A percentile compares a stretch with the other conserved stretches of the same genome.
phyloP scores from a whole-genome alignment of 139 green algal genomes.

The Micractinium conductrix region DNA sequence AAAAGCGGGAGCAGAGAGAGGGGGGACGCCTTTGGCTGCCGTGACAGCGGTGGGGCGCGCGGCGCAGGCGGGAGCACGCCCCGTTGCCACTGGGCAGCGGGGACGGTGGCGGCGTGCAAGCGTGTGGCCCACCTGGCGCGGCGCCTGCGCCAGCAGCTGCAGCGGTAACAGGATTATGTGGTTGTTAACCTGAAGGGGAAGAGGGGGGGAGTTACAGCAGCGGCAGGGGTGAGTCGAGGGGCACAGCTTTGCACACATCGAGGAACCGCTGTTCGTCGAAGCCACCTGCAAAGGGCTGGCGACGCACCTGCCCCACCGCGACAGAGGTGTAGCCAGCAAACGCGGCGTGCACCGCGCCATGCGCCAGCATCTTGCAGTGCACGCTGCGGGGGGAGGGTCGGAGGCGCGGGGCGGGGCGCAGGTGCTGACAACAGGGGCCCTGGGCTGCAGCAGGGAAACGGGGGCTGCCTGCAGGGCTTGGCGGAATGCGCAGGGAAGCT shows the following conservation, averaged over 20 bases:
- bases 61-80: neutral
- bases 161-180: constrained; percentile 22
- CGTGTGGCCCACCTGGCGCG: neutral
- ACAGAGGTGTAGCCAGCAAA: constrained; percentile 87
- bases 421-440: neutral
- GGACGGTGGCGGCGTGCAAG: constrained; percentile 78
- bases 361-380: constrained; percentile 92
- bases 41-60: neutral
- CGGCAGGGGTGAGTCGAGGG: neutral
- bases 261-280: no score
- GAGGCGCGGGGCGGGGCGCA: no score
- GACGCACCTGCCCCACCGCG: neutral
- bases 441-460: no score
- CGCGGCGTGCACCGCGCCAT: constrained; percentile 93
- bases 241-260: no score
- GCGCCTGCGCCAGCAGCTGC: constrained; percentile 13
- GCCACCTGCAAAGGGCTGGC: no score
- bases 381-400: constrained; percentile 44
- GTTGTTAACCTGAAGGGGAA: constrained; percentile 3
- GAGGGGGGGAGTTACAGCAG: neutral
- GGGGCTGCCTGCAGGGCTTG: neutral
- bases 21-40: neutral
- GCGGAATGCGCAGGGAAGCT: neutral
- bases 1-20: constrained; percentile 63
- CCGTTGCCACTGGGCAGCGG: constrained; percentile 83